Percentiles rank a stretch among this genome's conserved stretches.
These are phyloP conservation scores for Groenewaldozyma auringiensis DNA, from an alignment of 1,139 yeast genomes.

Conservation along the genomic window DNA sequence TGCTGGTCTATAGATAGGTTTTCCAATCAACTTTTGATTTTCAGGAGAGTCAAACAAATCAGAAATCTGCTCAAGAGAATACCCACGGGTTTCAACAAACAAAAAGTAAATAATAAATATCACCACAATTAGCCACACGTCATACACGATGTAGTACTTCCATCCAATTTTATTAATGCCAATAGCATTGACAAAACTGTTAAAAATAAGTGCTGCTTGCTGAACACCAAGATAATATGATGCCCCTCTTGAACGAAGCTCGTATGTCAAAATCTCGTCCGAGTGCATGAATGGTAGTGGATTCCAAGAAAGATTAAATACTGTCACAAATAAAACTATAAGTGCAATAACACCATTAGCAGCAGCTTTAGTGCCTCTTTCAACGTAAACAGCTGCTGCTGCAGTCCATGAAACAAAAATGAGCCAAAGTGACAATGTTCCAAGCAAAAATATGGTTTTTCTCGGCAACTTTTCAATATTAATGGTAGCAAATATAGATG, in stretches of 20 bases:
- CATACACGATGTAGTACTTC: slow-evolving; percentile 38
- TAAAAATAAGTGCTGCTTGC: slow-evolving; percentile 44
- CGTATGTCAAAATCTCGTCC: slow-evolving; percentile 40
- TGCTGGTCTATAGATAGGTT: too few species aligned
- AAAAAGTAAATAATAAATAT: slow-evolving; percentile 37
- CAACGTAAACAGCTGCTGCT: slow-evolving; percentile 4
- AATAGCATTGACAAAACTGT: slow-evolving; percentile 45
- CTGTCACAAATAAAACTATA: slow-evolving; percentile 10
- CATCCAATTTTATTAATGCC: slow-evolving; percentile 38
- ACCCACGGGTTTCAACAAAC: slow-evolving; percentile 49
- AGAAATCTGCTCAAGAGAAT: slow-evolving; percentile 49
- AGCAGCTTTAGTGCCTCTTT: slow-evolving; percentile 6
- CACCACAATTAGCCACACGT: slow-evolving; percentile 33
- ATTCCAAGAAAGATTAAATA: slow-evolving; percentile 15
- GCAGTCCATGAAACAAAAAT: slow-evolving; percentile 6
- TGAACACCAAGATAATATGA: slow-evolving; percentile 47
- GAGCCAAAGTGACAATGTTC: not conserved
- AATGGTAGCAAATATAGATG: slow-evolving; percentile 4
- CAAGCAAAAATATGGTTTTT: slow-evolving; percentile 4
- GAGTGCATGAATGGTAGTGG: slow-evolving; percentile 37
- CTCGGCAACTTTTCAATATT: slow-evolving; percentile 3
- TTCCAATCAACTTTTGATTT: not conserved
- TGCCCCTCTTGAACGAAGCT: slow-evolving; percentile 44
- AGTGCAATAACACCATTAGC: slow-evolving; percentile 20
- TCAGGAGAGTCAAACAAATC: slow-evolving; percentile 33